Conservation (phyloP, 495 filamentous ascomycete species). For the Letharia columbiana region DNA sequence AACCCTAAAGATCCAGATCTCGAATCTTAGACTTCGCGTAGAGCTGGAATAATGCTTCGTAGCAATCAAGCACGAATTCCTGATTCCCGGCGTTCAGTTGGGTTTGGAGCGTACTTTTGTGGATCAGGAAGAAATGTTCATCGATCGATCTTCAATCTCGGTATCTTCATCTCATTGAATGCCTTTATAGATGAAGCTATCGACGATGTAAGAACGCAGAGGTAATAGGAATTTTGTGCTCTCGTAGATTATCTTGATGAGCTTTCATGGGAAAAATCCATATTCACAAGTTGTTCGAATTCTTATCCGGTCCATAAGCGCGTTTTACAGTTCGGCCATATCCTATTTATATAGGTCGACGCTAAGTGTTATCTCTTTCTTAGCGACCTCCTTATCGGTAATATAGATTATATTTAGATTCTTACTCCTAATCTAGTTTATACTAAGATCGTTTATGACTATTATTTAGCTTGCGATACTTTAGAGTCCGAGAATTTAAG, state of each 20-base stretch:
- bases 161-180: not conserved
- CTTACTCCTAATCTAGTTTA: too few species aligned
- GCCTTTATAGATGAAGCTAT: conserved; percentile 4
- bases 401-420: not conserved
- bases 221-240: not conserved
- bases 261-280: too few species aligned
- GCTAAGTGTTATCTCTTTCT: not conserved
- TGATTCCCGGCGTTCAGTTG: not conserved
- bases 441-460: too few species aligned
- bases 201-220: conserved; percentile 12
- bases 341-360: not conserved
- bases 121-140: not conserved
- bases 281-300: too few species aligned
- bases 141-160: too few species aligned
- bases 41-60: not conserved
- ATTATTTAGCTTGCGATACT: too few species aligned
- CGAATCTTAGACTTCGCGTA: too few species aligned
- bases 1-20: not conserved
- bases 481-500: too few species aligned
- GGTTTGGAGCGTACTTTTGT: not conserved
- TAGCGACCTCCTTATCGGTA: too few species aligned
- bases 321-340: conserved; percentile 3
- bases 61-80: conserved; percentile 13
- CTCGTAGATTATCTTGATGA: too few species aligned
- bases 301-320: conserved; percentile 18